These are phyloP conservation scores for Lathyrus sativus DNA, from an alignment of 306 rosid species.

Conservation along the genomic window DNA sequence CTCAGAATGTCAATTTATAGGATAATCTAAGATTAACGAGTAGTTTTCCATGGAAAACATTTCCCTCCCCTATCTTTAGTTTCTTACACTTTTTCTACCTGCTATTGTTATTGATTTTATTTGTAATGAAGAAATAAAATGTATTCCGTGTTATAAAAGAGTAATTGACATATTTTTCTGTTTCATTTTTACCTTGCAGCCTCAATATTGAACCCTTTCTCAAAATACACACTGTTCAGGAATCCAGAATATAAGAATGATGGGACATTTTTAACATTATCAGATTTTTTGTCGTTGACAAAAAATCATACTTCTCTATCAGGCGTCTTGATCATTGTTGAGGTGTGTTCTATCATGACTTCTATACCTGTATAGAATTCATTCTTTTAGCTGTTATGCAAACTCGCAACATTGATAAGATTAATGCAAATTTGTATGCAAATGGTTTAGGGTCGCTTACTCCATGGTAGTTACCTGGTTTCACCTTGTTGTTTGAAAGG, in stretches of 20 bases:
- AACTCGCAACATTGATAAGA: slow-evolving; percentile 10
- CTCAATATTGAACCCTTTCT: slow-evolving; percentile 51
- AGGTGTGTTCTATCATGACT: slow-evolving; percentile 53
- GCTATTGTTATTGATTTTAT: slow-evolving; percentile 15
- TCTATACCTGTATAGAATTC: slow-evolving; percentile 1
- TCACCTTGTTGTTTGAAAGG: slow-evolving; percentile 20
- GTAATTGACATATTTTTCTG: slow-evolving; percentile 40
- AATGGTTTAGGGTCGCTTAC: slow-evolving; percentile 26
- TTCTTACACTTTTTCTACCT: slow-evolving; percentile 26
- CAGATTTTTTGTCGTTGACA: slow-evolving; percentile 77
- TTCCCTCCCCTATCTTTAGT: slow-evolving; percentile 18
- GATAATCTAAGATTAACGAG: slow-evolving; percentile 13
- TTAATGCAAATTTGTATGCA: slow-evolving; percentile 2
- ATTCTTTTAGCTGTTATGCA: slow-evolving; percentile 14
- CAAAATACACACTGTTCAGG: slow-evolving; percentile 46
- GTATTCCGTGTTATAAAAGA: slow-evolving; percentile 10
- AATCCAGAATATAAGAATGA: slow-evolving; percentile 54
- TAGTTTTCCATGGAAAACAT: slow-evolving; percentile 16
- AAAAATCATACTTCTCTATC: slow-evolving; percentile 64
- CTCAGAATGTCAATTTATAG: slow-evolving; percentile 1
- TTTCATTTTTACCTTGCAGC: slow-evolving; percentile 57
- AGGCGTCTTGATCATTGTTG: slow-evolving; percentile 70
- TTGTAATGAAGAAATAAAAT: slow-evolving; percentile 13
- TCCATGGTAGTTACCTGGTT: slow-evolving; percentile 28
- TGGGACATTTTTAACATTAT: slow-evolving; percentile 56